Evolutionary conservation across 805 yeast genomes (phyloP).

Genomic region (Kuraishia capsulata): DNA sequence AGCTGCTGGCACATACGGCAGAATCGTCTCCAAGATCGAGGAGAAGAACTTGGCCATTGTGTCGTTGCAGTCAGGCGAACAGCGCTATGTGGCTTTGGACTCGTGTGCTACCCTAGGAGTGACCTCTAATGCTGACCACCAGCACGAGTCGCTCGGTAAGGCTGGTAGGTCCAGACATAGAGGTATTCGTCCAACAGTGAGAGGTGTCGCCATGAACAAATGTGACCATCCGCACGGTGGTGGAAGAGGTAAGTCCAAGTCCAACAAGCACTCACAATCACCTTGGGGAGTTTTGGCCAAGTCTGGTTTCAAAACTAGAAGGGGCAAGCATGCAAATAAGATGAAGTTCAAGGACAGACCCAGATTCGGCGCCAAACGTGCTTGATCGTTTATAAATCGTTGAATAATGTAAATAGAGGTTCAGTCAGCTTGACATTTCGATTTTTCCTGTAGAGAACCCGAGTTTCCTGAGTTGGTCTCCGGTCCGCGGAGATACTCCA

Average conservation of each 20-base stretch:
- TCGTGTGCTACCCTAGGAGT: slow-evolving; percentile 93
- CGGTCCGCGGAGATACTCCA: too few species aligned
- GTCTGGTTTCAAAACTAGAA: slow-evolving; percentile 90
- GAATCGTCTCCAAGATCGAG: slow-evolving; percentile 71
- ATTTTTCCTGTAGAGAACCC: background rate
- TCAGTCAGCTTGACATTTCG: background rate
- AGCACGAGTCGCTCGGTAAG: slow-evolving; percentile 83
- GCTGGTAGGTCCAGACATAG: slow-evolving; percentile 92
- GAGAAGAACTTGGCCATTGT: slow-evolving; percentile 67
- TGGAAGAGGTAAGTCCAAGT: slow-evolving; percentile 99
- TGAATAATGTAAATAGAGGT: slow-evolving; percentile 1
- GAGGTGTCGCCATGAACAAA: slow-evolving; percentile 98
- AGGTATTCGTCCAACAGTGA: slow-evolving; percentile 90
- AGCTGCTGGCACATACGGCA: slow-evolving; percentile 91
- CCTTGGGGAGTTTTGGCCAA: slow-evolving; percentile 94
- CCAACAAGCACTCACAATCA: slow-evolving; percentile 86
- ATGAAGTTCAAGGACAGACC: slow-evolving; percentile 89
- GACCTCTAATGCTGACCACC: slow-evolving; percentile 89
- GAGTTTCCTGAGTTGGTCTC: background rate
- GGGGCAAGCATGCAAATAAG: slow-evolving; percentile 77
- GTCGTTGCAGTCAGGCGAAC: slow-evolving; percentile 85
- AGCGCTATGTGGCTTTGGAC: slow-evolving; percentile 75
- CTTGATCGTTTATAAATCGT: background rate
- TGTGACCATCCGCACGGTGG: slow-evolving; percentile 99
- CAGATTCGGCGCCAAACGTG: slow-evolving; percentile 23